Base-by-base conservation (phyloP, 2,329 filamentous ascomycete species). In the Penicillium sp. region DNA sequence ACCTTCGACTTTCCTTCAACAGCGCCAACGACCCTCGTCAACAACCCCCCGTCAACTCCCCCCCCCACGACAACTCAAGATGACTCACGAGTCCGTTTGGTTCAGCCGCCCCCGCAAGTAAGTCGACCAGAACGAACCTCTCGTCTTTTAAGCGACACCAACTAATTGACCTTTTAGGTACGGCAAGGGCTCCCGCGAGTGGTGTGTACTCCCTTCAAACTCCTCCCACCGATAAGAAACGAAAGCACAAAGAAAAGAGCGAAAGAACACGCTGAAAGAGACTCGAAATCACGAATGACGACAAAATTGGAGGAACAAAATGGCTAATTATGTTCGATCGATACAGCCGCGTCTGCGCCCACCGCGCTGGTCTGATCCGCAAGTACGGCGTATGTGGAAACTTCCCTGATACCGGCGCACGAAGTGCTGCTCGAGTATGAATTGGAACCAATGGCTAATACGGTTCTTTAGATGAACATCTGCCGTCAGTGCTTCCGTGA, bases 351-450 rank as follows among this genome's bases (percentile, higher is more conserved):
- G 87, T 90, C 78, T 90, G 88, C 91, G 91, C 92, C 78, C 93
- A 99, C 90, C 88, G 87, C 78, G 93, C 95, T 76, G 95, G 95
- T 96, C 88, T 99, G 72, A 96, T 99, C 88, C 93, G 95, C 86
- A 99, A 99, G 86, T 99, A 99, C 85, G 93, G 95, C 76, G 73
- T 76, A 74, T 71, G 72, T 57, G 64, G 54, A 66, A 47, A 29
- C 46, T 33, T 21, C 19, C 14, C 22, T 11, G 11, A 13, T 13
- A 27, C 11, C 11, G 13, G 29, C 19, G 31, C 48, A 50, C 6
- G 9, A 6, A 49, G 27, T 27, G 16, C n/a, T 33, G 14, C 29
- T 21, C 29, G 10, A 37, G 22, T 24, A 16, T n/a, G 14, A n/a
- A 24, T 16, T 42, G 56, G 56, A 59, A 61, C 39, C 21, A 52